Conservation (phyloP, 2,329 filamentous ascomycete genomes). For the Phaeosphaeria sp. region DNA sequence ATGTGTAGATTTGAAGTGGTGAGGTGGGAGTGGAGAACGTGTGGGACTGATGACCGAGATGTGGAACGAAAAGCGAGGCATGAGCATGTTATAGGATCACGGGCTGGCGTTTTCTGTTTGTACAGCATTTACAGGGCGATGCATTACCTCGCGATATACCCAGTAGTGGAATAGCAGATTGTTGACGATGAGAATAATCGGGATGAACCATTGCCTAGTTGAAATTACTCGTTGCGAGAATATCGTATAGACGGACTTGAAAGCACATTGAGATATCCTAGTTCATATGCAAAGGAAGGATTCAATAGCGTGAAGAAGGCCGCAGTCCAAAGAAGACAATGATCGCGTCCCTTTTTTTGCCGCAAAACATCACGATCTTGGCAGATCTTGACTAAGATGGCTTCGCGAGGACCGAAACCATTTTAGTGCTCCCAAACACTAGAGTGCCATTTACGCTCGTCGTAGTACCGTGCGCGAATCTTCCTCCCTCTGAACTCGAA, state of each 20-base stretch:
- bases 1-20: constrained; percentile 49
- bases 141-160: constrained; percentile 1
- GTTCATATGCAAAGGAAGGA: background rate
- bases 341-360: background rate
- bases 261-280: background rate
- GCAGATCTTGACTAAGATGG: background rate
- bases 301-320: background rate
- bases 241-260: background rate
- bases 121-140: constrained; percentile 2
- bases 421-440: constrained; percentile 36
- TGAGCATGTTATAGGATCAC: background rate
- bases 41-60: background rate
- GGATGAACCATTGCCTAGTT: too few species aligned
- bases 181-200: background rate
- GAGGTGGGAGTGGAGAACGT: too few species aligned
- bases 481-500: constrained; percentile 93
- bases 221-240: too few species aligned
- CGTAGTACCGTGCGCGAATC: constrained; percentile 83
- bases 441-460: constrained; percentile 80
- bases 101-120: constrained; percentile 1
- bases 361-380: background rate
- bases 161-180: background rate
- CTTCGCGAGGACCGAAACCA: background rate
- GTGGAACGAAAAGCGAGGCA: background rate
- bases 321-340: background rate